Evolutionary conservation across 2,329 filamentous ascomycete genomes (phyloP).

Genomic region (Colletotrichum melonis): DNA sequence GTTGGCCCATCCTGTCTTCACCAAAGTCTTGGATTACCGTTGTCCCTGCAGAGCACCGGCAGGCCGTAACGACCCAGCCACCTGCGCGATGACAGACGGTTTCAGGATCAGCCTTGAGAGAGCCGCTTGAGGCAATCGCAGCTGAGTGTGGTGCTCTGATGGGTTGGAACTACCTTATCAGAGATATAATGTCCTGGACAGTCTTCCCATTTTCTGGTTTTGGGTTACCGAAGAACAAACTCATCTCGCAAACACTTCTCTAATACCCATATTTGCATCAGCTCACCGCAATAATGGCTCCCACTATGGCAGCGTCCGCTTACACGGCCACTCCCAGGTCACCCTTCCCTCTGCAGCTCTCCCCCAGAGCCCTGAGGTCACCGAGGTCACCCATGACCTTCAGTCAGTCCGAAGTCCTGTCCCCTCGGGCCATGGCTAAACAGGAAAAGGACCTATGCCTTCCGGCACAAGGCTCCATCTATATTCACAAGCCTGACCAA

Average conservation of each 20-base stretch:
- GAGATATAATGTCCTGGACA: conserved; percentile 14
- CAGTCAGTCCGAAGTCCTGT: conserved; percentile 12
- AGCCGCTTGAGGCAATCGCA: background rate
- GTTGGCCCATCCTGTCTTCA: conserved; percentile 14
- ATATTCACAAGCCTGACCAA: conserved; percentile 29
- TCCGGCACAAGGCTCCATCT: conserved; percentile 26
- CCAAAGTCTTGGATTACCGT: background rate
- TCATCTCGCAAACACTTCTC: background rate
- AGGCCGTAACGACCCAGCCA: conserved; percentile 23
- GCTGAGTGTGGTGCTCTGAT: background rate
- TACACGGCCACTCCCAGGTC: conserved; percentile 6
- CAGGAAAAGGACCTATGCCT: conserved; percentile 30
- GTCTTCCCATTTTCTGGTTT: background rate
- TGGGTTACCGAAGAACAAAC: too few species aligned
- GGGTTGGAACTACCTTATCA: background rate
- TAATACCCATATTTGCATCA: background rate
- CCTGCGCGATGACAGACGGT: conserved; percentile 24
- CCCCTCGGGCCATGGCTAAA: conserved; percentile 20
- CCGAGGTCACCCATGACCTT: conserved; percentile 23
- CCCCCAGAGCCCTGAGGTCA: conserved; percentile 9
- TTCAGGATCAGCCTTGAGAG: conserved; percentile 16
- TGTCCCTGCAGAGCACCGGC: conserved; percentile 3
- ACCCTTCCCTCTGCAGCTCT: conserved; percentile 18
- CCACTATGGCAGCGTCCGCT: conserved; percentile 22
- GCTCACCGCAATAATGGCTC: conserved; percentile 12